Evolutionary conservation across 371 early-diverging fungal genomes (phyloP), one percentile per base, ranked within the genome.

Genomic region (Mucor lusitanicus): DNA sequence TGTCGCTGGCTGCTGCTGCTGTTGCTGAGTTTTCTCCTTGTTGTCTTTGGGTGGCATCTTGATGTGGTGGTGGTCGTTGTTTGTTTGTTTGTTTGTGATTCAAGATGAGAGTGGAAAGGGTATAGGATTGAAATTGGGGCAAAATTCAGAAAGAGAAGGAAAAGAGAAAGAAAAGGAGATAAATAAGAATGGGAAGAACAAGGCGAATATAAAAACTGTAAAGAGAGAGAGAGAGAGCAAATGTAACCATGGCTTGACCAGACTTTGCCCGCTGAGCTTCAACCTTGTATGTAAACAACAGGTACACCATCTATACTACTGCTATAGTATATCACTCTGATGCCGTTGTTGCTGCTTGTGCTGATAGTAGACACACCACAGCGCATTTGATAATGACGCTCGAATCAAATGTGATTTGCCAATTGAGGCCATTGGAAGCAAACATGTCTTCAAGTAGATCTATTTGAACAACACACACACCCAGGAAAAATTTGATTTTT

Each of bases 201-300:
- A 27, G 46, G 9, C 19, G 17, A 17, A 40, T 40, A 66, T 37
- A 15, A 64, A 55, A 35, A 37, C 30, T 63, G 21, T 15, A 30
- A 60, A 50, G 23, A 23, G 27, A 27, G 46, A 21, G 21, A 60
- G 55, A 42, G 42, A 40, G 37, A 57, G 48, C 35, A 27, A 35
- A 53, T 53, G 53, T 66, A 53, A 67, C 55, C 61, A 40, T 50
- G 61, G 53, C 54, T 59, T 68, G n/a, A 56, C 33, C 15, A 30
- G 33, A 56, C 5, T 56, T 50, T 50, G 57, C 30, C 57, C 27
- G 53, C 53, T 53, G 53, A 27, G 53, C 23, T 21, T 53, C 7
- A 53, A 53, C 53, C 53, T 27, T 53, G 53, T 40, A 15, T 12
- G 12, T 53, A 53, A 53, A 25, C 48, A 48, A 23, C 50, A 53